phyloP scores from a whole-genome alignment of 176 grass and related monocot genomes.

The Oryza australiensis region DNA sequence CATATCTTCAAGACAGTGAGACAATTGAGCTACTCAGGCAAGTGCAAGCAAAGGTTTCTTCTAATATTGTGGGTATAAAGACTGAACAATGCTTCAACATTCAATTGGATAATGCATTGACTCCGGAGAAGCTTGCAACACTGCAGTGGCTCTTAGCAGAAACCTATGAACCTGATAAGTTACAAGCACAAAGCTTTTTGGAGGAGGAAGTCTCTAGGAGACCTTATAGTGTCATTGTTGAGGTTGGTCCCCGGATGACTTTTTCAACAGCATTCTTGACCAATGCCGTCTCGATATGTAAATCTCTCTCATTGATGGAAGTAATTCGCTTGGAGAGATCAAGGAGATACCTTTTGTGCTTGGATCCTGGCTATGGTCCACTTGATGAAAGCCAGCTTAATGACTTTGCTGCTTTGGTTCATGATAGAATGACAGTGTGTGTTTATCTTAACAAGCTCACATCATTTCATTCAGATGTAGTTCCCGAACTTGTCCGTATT shows the following conservation, averaged over 20 bases:
- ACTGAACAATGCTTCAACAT: slow-evolving; percentile 89
- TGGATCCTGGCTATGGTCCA: slow-evolving; percentile 53
- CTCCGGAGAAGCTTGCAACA: slow-evolving; percentile 58
- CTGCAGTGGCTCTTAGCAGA: slow-evolving; percentile 84
- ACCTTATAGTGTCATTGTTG: slow-evolving; percentile 46
- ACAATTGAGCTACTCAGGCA: slow-evolving; percentile 60
- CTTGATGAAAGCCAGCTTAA: slow-evolving; percentile 62
- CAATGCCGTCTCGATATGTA: slow-evolving; percentile 86
- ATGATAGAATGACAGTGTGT: slow-evolving; percentile 95
- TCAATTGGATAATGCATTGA: slow-evolving; percentile 43
- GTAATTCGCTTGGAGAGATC: slow-evolving; percentile 80
- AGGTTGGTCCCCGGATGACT: slow-evolving; percentile 88
- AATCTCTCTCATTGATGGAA: slow-evolving; percentile 68
- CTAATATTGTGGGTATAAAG: slow-evolving; percentile 61
- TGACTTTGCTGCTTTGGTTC: slow-evolving; percentile 62
- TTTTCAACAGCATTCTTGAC: slow-evolving; percentile 84
- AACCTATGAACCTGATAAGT: slow-evolving; percentile 79
- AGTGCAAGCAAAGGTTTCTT: slow-evolving; percentile 71
- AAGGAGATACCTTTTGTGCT: slow-evolving; percentile 66
- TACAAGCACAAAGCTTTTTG: slow-evolving; percentile 62
- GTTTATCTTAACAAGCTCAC: slow-evolving; percentile 68
- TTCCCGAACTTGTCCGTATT: slow-evolving; percentile 63
- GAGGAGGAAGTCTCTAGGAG: slow-evolving; percentile 47
- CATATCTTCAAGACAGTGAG: slow-evolving; percentile 77
- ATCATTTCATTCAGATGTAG: slow-evolving; percentile 56